A percentile compares a stretch with the other conserved stretches of the same genome.
Evolutionary conservation across 2,329 filamentous ascomycete genomes (phyloP).

Genomic region (Nakataea oryzae): DNA sequence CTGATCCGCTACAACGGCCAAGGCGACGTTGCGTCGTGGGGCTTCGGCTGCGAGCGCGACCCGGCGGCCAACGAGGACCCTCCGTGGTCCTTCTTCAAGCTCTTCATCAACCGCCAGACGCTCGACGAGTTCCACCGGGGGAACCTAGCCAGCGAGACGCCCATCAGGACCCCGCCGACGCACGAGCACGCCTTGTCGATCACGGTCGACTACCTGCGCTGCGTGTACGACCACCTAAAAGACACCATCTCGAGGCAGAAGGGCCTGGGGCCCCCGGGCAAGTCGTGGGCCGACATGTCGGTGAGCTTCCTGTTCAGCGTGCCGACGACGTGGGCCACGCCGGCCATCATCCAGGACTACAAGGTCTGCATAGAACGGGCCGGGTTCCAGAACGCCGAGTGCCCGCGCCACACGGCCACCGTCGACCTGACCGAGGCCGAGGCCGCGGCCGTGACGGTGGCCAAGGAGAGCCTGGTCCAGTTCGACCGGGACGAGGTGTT

Average conservation of each 20-base stretch:
- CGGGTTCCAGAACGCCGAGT: constrained; percentile 38
- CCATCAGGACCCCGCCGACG: constrained; percentile 27
- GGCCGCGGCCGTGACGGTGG: constrained; percentile 33
- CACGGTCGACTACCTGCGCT: constrained; percentile 35
- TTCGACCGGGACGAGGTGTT: constrained; percentile 28
- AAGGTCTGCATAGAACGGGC: constrained; percentile 32
- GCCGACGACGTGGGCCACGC: constrained; percentile 43
- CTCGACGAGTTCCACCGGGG: constrained; percentile 20
- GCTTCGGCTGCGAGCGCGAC: constrained; percentile 39
- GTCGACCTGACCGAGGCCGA: constrained; percentile 37
- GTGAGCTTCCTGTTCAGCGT: constrained; percentile 47
- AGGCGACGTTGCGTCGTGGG: constrained; percentile 34
- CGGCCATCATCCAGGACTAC: constrained; percentile 39
- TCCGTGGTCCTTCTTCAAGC: constrained; percentile 43
- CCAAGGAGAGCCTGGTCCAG: constrained; percentile 27
- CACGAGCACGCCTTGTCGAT: constrained; percentile 33
- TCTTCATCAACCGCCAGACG: constrained; percentile 36
- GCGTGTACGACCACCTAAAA: constrained; percentile 37
- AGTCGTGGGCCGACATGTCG: constrained; percentile 30
- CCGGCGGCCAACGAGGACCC: constrained; percentile 22
- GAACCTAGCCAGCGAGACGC: constrained; percentile 27
- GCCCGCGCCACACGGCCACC: constrained; percentile 21
- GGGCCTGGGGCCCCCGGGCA: constrained; percentile 18
- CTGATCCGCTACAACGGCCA: constrained; percentile 31
- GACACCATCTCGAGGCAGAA: constrained; percentile 29